Base-by-base conservation (phyloP, 106 monocot genomes). In the Dioscorea alata region DNA sequence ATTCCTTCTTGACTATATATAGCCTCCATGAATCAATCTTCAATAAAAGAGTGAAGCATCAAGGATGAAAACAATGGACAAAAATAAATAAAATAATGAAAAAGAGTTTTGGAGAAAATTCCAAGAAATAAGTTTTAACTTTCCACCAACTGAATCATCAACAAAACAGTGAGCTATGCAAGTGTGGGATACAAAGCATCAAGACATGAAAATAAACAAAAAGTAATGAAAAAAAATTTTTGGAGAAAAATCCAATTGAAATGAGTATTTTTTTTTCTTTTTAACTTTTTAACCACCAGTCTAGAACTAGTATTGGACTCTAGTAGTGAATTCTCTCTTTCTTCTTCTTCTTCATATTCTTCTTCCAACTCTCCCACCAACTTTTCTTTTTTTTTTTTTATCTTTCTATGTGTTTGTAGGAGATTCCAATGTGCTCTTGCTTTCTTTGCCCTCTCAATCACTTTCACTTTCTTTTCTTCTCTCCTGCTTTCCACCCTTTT, bases 381-480 rank as follows among this genome's bases (percentile, higher is more conserved):
- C 63, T 15, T 33, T 17, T 57, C 28, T 32, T 64, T 24, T 28
- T 13, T n/a, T n/a, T n/a, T n/a, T n/a, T n/a, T n/a, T n/a, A n/a
- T n/a, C n/a, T n/a, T n/a, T 28, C 28, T 28, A 1, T 28, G 28
- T 28, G 28, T 28, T 28, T 1, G 23, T 7, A 18, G 35, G 63
- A 19, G 65, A 66, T 66, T 66, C 65, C 65, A 49, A 66, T 48
- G 21, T 23, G 25, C 15, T 25, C 56, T 10, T 31, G n/a, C 68
- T 24, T 17, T 28, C 23, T 23, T 21, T 21, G 23, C 54, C 15
- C 54, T 54, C 54, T 54, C 54, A 0, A 13, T 4, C 54, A 13
- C 19, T 54, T 19, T 54, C 12, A 4, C 13, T 54, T 32, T 58
- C 23, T 24, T 48, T n/a, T 42, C 28, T 49, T 17, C 23, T 28